phyloP scores from a whole-genome alignment of 768 basidiomycete species.

The Mycena metata region DNA sequence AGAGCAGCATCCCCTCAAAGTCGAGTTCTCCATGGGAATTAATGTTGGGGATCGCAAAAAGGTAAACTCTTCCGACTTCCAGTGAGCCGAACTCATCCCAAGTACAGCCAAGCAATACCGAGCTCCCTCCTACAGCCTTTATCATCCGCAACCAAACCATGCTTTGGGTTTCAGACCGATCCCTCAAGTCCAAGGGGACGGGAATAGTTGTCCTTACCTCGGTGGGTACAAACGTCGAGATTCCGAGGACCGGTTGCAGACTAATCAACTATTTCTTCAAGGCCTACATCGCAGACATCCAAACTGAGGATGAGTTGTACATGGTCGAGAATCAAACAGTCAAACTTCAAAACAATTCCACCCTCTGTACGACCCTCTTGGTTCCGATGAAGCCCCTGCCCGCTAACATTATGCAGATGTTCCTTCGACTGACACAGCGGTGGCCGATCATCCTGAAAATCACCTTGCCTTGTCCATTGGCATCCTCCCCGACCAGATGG shows the following conservation, averaged over 20 bases:
- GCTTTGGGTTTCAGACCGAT: neutral
- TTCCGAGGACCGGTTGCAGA: too few species aligned
- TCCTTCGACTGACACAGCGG: neutral
- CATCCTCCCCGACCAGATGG: too few species aligned
- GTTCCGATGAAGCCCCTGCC: neutral
- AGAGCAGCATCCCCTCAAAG: too few species aligned
- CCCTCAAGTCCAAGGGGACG: neutral
- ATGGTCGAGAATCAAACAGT: neutral
- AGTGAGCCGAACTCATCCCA: neutral
- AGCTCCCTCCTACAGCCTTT: neutral
- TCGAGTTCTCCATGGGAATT: neutral
- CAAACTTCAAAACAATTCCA: neutral
- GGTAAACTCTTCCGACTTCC: neutral
- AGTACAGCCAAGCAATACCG: neutral
- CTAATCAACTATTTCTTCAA: too few species aligned
- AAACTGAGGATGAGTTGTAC: neutral
- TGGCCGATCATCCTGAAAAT: neutral
- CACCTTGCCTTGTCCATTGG: too few species aligned
- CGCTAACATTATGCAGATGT: too few species aligned
- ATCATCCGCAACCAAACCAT: slow-evolving; percentile 3
- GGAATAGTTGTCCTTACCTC: neutral
- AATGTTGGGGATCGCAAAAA: neutral
- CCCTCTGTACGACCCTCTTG: neutral
- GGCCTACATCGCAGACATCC: neutral
- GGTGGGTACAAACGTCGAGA: too few species aligned